Evolutionary conservation across 768 basidiomycete genomes (phyloP), one percentile per base, ranked within the genome.

Genomic region (Asterophora parasitica): DNA sequence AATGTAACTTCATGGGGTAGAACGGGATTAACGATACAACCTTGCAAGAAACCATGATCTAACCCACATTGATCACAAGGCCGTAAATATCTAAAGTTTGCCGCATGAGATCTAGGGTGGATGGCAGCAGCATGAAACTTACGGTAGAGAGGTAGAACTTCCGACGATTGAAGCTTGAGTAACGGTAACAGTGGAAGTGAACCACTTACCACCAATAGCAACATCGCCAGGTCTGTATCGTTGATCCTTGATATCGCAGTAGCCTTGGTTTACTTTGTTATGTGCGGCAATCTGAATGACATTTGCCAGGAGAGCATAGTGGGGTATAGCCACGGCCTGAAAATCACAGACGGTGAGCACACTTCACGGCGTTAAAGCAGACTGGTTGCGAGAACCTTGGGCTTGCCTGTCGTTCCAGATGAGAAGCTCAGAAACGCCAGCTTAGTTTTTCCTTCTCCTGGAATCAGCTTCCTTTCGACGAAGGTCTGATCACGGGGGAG

Each of bases 351-450:
- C n/a, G n/a, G 34, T 47, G 15, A 42, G 15, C 31, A 23, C 17
- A 43, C 16, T 13, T 15, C 19, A 9, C 12, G 20, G 38, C 10
- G 35, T 13, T 15, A 6, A 26, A 36, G 23, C 19, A 17, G 37
- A 42, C 4, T 12, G 4, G 19, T 12, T 13, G 33, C 8, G 13
- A 40, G 16, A 34, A 81, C 82, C 77, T 88, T 85, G 0, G 87
- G 86, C 50, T 69, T 77, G 0, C 87, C 86, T 2, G 87, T 89
- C 0, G 86, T 89, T 48, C 77, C 77, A 16, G 85, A 86, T 0
- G 85, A 87, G 58, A 88, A 88, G 58, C 75, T 80, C 20, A 87
- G 64, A 51, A 87, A 79, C 0, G 87, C 86, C 11, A 88, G 59
- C 59, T 85, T 88, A 9, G 75, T 82, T 63, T 71, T 84, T 13